Base-by-base conservation (phyloP, 2,329 filamentous ascomycete species). In the Penicillium brevicompactum region DNA sequence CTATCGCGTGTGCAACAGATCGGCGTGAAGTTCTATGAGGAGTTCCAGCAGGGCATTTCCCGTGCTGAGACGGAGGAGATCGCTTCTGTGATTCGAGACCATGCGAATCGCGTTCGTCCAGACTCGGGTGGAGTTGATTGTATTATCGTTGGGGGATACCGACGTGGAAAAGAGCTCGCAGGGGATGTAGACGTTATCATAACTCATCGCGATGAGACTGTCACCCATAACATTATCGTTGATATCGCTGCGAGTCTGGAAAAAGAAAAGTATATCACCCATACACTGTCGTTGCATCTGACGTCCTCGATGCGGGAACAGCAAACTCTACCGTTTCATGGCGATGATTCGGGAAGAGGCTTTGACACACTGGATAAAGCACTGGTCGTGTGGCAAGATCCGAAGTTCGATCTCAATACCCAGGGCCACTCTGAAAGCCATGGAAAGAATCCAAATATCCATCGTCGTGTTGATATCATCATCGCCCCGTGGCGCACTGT, bases 291-390 rank as follows among this genome's bases (percentile, higher is more conserved):
- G 0, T 75, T 95, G 24, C 88, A 86, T 56, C 82, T 85, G 4
- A 84, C 83, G 45, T 90, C 87, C 61, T 90, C 88, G 10, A 82
- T 89, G 50, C 84, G 92, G 24, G 87, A 85, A 4, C 92, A 97
- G 60, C 74, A 82, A 48, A 82, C 84, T 0, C 73, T 86, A 0
- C 83, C 84, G 0, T 85, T 81, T 64, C 78, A 77, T 6, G 73
- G 71, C 5, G 70, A 75, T 6, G 67, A 69, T 11, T 68, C 73
- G 1, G 82, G 82, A 0, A 63, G 63, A n/a, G 76, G 80, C 21
- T 97, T 96, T 62, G 92, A 97, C 69, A 90, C 87, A 0, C 81
- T 97, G 1, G 92, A 97, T 72, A 97, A 97, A 72, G 92, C 92
- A 0, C 77, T 97, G 49, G 89, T 97, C 1, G 91, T 97, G 0